These are phyloP conservation scores for Lachnellula hyalina DNA, from an alignment of 2,329 filamentous ascomycete species.

Conservation along the genomic window DNA sequence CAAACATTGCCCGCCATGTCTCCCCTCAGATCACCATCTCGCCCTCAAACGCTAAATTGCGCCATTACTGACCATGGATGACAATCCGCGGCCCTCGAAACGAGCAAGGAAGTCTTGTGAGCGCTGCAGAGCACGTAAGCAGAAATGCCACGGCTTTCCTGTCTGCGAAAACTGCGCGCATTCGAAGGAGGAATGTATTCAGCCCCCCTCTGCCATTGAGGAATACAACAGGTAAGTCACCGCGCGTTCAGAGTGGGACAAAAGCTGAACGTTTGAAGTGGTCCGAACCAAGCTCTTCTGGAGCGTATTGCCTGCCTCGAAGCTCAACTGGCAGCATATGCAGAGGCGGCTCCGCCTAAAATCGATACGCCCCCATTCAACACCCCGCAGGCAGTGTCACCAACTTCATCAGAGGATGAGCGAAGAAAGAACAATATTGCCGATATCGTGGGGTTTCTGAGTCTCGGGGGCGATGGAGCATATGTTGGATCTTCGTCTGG, in stretches of 20 bases:
- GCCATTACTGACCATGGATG: constrained; percentile 18
- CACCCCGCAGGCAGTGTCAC: constrained; percentile 4
- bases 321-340: constrained; percentile 24
- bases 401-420: constrained; percentile 11
- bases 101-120: constrained; percentile 25
- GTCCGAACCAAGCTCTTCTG: constrained; percentile 22
- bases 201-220: constrained; percentile 25
- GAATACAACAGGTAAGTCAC: constrained; percentile 24
- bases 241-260: neutral
- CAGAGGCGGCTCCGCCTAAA: constrained; percentile 12
- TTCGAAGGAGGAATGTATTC: constrained; percentile 25
- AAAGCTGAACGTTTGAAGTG: constrained; percentile 13
- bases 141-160: constrained; percentile 26
- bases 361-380: constrained; percentile 3
- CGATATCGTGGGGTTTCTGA: constrained; percentile 46
- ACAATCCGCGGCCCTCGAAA: constrained; percentile 25
- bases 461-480: constrained; percentile 43
- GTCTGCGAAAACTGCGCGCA: constrained; percentile 24
- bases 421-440: constrained; percentile 28
- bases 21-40: neutral
- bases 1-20: neutral
- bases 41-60: neutral
- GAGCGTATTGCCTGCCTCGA: constrained; percentile 26
- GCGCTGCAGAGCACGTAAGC: constrained; percentile 23
- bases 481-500: constrained; percentile 47